phyloP scores from a whole-genome alignment of 306 rosid genomes.

The Rosa lucieae region DNA sequence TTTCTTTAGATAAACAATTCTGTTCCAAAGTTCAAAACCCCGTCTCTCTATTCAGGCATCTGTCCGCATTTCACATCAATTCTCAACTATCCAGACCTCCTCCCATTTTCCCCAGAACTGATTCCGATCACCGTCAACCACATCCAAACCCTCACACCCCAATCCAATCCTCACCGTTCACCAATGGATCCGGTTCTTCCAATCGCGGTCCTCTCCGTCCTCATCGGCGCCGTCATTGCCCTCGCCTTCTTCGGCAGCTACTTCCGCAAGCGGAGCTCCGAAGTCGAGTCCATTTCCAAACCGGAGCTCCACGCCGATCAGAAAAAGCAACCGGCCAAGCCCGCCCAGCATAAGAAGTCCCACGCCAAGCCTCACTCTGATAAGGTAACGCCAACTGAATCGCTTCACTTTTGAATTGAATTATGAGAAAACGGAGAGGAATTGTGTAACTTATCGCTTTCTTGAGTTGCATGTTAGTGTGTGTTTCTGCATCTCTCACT shows the following conservation, averaged over 20 bases:
- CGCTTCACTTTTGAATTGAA: not conserved
- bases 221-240: slow-evolving; percentile 71
- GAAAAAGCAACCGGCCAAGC: slow-evolving; percentile 44
- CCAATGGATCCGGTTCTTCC: slow-evolving; percentile 67
- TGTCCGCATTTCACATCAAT: too few species aligned
- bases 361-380: slow-evolving; percentile 65
- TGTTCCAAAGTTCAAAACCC: too few species aligned
- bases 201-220: slow-evolving; percentile 49
- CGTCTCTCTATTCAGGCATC: too few species aligned
- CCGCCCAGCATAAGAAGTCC: slow-evolving; percentile 57
- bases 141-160: not conserved
- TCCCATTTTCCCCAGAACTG: not conserved
- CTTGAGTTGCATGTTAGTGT: slow-evolving; percentile 13
- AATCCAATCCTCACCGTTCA: not conserved
- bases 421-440: not conserved
- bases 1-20: too few species aligned
- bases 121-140: not conserved
- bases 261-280: slow-evolving; percentile 68
- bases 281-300: slow-evolving; percentile 64
- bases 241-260: slow-evolving; percentile 60
- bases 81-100: too few species aligned
- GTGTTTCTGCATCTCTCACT: not conserved
- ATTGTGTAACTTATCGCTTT: not conserved
- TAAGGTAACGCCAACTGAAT: slow-evolving; percentile 43
- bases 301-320: slow-evolving; percentile 54